Conservation (phyloP, 176 grass and related monocot species). For the Paspalum notatum region DNA sequence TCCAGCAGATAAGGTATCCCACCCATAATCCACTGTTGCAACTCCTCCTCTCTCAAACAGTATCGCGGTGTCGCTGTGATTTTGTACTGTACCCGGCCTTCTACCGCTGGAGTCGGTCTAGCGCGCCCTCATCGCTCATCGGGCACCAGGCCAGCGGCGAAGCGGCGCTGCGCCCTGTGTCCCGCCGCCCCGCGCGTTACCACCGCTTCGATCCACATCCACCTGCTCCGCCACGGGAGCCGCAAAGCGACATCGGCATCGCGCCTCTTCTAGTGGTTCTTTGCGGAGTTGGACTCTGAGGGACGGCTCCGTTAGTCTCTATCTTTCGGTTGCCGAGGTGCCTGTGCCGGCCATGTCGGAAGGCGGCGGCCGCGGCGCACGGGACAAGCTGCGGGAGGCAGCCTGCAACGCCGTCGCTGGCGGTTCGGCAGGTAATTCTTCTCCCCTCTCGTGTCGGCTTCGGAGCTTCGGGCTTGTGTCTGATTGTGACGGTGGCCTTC, state of each 20-base stretch:
- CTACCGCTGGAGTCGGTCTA: no score
- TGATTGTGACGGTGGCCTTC: background rate
- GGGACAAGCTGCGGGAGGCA: conserved; percentile 40
- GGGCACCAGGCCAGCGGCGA: background rate
- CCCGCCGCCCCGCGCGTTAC: no score
- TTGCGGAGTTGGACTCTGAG: conserved; percentile 12
- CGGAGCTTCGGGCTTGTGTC: background rate
- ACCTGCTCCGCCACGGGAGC: conserved; percentile 1
- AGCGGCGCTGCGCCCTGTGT: background rate
- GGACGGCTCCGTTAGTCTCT: background rate
- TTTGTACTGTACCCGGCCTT: no score
- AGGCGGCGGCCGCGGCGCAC: conserved; percentile 8
- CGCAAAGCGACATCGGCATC: background rate
- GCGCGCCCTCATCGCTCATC: no score
- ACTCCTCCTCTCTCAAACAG: no score
- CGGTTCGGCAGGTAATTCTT: conserved; percentile 61
- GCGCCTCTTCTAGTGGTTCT: background rate
- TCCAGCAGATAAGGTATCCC: no score
- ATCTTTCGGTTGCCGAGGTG: background rate
- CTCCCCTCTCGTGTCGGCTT: background rate
- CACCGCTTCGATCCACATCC: no score
- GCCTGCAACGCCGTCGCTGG: conserved; percentile 67
- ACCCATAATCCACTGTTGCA: no score
- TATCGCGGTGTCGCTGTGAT: no score
- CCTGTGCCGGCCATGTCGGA: conserved; percentile 32